Evolutionary conservation across 2,329 filamentous ascomycete genomes (phyloP).

Genomic region (Apiospora marii): DNA sequence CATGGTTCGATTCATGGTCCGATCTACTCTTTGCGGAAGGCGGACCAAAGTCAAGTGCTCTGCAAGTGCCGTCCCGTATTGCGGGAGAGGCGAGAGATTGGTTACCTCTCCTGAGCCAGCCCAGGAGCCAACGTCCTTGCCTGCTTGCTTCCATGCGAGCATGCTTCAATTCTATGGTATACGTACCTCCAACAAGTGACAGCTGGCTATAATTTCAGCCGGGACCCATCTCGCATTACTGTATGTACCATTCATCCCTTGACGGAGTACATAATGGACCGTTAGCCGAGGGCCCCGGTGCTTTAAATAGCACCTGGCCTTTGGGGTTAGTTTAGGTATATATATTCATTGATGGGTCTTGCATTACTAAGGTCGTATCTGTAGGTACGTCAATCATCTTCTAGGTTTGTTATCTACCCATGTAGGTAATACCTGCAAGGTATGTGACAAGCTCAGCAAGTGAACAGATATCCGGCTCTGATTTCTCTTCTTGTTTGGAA

Average conservation of each 20-base stretch:
- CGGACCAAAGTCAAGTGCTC: background rate
- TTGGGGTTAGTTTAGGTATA: background rate
- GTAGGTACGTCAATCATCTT: background rate
- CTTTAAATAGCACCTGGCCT: constrained; percentile 13
- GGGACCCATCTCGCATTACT: constrained; percentile 6
- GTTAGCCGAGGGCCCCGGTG: background rate
- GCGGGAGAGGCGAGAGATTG: constrained; percentile 6
- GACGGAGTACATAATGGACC: constrained; percentile 7
- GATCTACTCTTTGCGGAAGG: constrained; percentile 21
- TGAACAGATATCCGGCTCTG: background rate
- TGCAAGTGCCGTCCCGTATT: background rate
- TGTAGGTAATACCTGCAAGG: background rate
- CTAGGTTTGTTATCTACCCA: background rate
- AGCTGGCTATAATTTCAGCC: background rate
- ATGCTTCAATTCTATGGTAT: background rate
- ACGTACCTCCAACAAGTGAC: background rate
- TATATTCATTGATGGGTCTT: too few relatives aligned
- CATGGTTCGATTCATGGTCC: constrained; percentile 31
- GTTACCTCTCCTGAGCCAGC: background rate
- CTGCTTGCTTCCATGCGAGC: background rate
- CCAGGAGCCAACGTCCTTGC: background rate
- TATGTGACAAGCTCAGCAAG: background rate
- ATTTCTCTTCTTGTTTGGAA: background rate
- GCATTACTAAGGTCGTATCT: background rate
- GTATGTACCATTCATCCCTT: background rate